Percentiles rank a stretch among this genome's conserved stretches.
phyloP scores from a whole-genome alignment of 495 filamentous ascomycete genomes.

The Pyrenula massariospora region DNA sequence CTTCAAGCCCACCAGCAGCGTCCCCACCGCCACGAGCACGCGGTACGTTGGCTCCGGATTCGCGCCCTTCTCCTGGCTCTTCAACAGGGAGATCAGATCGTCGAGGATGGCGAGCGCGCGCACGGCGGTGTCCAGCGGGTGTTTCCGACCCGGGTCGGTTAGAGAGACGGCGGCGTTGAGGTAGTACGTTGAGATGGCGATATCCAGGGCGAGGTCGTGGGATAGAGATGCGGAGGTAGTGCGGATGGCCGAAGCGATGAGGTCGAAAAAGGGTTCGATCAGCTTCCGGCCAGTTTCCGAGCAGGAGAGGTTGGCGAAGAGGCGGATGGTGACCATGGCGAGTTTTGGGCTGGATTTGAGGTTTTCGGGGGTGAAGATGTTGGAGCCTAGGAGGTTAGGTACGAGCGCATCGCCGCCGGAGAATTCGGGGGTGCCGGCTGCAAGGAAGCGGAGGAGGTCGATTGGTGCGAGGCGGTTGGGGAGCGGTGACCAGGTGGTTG shows the following conservation, averaged over 20 bases:
- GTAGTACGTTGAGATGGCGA: conserved; percentile 70
- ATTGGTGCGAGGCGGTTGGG: conserved; percentile 68
- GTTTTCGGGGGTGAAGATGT: conserved; percentile 43
- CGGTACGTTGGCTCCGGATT: conserved; percentile 80
- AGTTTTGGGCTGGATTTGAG: conserved; percentile 50
- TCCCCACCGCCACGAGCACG: conserved; percentile 72
- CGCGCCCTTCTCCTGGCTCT: conserved; percentile 45
- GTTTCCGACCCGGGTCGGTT: conserved; percentile 22
- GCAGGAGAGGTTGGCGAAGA: conserved; percentile 79
- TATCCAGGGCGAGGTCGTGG: conserved; percentile 64
- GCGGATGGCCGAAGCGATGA: conserved; percentile 30
- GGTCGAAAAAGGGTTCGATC: conserved; percentile 44
- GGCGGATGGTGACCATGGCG: conserved; percentile 73
- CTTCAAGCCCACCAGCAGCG: conserved; percentile 36
- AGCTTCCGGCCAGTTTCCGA: conserved; percentile 57
- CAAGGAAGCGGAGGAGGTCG: conserved; percentile 72
- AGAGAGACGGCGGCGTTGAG: conserved; percentile 74
- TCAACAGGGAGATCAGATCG: conserved; percentile 48
- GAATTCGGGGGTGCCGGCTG: conserved; percentile 48
- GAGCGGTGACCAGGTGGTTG: conserved; percentile 60
- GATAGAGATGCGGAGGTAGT: conserved; percentile 21
- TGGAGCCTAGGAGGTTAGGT: conserved; percentile 29
- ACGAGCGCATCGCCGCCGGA: conserved; percentile 43
- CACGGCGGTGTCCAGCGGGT: conserved; percentile 36
- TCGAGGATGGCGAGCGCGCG: conserved; percentile 48